Evolutionary conservation across 78 protist species (phyloP).

Genomic region (Dictyostelium citrinum): DNA sequence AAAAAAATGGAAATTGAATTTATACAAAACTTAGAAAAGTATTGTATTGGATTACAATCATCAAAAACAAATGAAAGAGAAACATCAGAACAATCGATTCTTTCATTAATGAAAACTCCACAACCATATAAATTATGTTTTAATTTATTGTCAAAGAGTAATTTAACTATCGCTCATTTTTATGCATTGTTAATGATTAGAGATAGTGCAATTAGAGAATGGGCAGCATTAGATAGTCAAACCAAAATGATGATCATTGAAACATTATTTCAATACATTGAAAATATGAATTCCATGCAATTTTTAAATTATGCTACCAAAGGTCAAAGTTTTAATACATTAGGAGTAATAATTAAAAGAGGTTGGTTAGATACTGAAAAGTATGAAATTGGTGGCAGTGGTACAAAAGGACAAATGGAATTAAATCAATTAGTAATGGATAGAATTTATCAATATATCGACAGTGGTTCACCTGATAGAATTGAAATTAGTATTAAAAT

Average conservation of each 20-base stretch:
- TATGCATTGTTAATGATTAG: conserved; percentile 18
- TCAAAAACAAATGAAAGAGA: background rate
- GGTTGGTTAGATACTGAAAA: conserved; percentile 52
- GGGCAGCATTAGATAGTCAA: conserved; percentile 7
- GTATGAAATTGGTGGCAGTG: background rate
- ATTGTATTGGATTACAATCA: conserved; percentile 30
- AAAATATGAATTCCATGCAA: background rate
- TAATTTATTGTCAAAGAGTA: background rate
- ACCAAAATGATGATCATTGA: background rate
- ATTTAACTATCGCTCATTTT: conserved; percentile 25
- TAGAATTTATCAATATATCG: background rate
- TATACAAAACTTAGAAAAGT: background rate
- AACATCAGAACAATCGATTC: background rate
- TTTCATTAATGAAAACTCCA: background rate
- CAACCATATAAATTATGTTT: conserved; percentile 44
- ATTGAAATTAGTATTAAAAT: conserved; percentile 5
- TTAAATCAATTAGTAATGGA: background rate
- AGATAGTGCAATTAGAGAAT: conserved; percentile 44
- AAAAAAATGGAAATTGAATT: conserved; percentile 5
- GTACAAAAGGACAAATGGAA: background rate
- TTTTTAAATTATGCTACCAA: background rate
- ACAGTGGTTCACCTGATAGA: background rate
- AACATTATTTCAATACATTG: background rate
- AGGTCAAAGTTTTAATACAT: conserved; percentile 31
- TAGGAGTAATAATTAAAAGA: conserved; percentile 51